phyloP scores from a whole-genome alignment of 352 stramenopile species.

The Globisporangium cylindrosporum region DNA sequence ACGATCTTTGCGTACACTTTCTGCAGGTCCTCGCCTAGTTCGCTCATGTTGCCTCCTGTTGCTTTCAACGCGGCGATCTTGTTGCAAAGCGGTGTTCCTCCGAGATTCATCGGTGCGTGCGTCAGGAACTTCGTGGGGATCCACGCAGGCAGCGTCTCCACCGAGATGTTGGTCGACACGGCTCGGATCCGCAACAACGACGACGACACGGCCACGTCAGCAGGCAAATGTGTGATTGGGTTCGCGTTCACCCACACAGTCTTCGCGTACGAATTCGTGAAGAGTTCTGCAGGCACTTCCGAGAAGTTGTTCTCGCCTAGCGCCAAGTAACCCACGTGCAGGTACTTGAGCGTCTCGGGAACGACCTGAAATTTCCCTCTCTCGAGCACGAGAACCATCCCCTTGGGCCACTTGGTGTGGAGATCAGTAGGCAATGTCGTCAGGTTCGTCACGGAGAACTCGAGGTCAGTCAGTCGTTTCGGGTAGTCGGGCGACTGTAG shows the following conservation, averaged over 20 bases:
- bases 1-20: too few relatives aligned
- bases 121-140: too few relatives aligned
- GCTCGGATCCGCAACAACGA: too few relatives aligned
- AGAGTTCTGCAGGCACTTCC: slow-evolving; percentile 6
- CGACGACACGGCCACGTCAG: too few relatives aligned
- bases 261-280: slow-evolving; percentile 5
- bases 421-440: slow-evolving; percentile 12
- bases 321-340: slow-evolving; percentile 11
- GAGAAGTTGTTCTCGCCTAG: slow-evolving; percentile 12
- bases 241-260: not conserved
- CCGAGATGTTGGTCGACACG: too few relatives aligned
- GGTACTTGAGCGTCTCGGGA: slow-evolving; percentile 2
- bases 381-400: slow-evolving; percentile 14
- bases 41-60: too few relatives aligned
- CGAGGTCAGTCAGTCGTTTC: slow-evolving; percentile 13
- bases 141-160: too few relatives aligned
- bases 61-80: too few relatives aligned
- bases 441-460: slow-evolving; percentile 12
- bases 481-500: slow-evolving; percentile 18
- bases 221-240: too few relatives aligned
- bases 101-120: too few relatives aligned
- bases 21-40: too few relatives aligned
- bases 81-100: too few relatives aligned
- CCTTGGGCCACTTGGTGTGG: slow-evolving; percentile 13
- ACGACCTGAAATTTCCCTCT: slow-evolving; percentile 1